These are phyloP conservation scores for Trichoderma semiorbis DNA, from an alignment of 2,329 filamentous ascomycete species.

Conservation along the genomic window DNA sequence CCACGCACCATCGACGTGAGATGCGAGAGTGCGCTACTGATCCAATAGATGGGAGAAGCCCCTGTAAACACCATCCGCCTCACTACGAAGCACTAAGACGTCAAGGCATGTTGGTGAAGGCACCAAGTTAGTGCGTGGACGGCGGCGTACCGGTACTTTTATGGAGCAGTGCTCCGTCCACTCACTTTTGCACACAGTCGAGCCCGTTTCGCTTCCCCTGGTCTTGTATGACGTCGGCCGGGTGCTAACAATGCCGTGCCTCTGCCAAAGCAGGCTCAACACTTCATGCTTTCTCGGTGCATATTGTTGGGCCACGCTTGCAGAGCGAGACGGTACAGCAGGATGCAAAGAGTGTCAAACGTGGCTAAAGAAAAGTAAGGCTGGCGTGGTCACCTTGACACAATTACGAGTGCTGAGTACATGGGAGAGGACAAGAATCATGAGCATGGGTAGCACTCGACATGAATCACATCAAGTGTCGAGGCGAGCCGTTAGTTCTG, in stretches of 20 bases:
- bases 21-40: neutral
- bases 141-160: neutral
- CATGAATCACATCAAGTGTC: neutral
- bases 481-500: neutral
- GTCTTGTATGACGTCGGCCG: slow-evolving; percentile 13
- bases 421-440: neutral
- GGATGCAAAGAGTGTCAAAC: neutral
- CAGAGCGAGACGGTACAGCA: neutral
- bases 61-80: slow-evolving; percentile 13
- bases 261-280: neutral
- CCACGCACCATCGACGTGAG: neutral
- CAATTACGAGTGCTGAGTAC: neutral
- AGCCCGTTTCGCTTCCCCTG: neutral
- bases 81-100: slow-evolving; percentile 5
- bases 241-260: neutral
- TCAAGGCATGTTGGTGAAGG: neutral
- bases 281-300: neutral
- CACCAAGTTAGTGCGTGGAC: neutral
- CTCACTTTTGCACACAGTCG: neutral
- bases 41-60: neutral
- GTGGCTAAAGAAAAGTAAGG: neutral
- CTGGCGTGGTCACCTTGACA: neutral
- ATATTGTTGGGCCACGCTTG: neutral
- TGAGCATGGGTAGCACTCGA: neutral
- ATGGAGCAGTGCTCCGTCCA: neutral